Conservation (phyloP, 1,284 basidiomycete species). For the Pascua sp. region DNA sequence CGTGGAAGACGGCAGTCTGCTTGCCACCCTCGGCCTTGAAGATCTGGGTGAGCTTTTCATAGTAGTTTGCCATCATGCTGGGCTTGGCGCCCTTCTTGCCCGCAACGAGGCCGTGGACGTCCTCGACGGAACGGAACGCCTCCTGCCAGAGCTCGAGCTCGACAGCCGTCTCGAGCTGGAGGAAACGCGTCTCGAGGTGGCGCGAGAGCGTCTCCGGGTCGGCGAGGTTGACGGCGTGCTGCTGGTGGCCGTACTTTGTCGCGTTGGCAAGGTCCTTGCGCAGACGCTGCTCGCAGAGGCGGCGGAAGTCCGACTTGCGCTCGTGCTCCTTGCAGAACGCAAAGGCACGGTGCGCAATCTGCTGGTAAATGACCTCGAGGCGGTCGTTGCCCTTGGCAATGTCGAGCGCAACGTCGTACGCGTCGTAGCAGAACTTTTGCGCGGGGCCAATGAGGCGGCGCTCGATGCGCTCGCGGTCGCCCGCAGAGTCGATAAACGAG, state of each 20-base stretch:
- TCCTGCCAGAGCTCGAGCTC: slow-evolving; percentile 99
- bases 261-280: slow-evolving; percentile 93
- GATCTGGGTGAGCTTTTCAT: slow-evolving; percentile 95
- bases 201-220: slow-evolving; percentile 95
- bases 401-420: slow-evolving; percentile 93
- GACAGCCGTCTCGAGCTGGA: slow-evolving; percentile 95
- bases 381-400: slow-evolving; percentile 96
- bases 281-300: slow-evolving; percentile 86
- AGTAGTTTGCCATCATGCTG: slow-evolving; percentile 98
- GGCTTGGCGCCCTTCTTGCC: slow-evolving; percentile 83
- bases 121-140: slow-evolving; percentile 96
- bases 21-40: slow-evolving; percentile 59
- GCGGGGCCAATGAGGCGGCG: slow-evolving; percentile 93
- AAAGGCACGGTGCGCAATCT: slow-evolving; percentile 94
- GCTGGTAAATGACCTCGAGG: slow-evolving; percentile 92
- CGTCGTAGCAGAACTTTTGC: slow-evolving; percentile 98
- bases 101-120: slow-evolving; percentile 88
- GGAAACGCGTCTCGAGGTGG: slow-evolving; percentile 96
- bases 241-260: slow-evolving; percentile 91
- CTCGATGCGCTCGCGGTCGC: slow-evolving; percentile 89
- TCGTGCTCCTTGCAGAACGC: slow-evolving; percentile 91
- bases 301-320: slow-evolving; percentile 95
- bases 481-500: slow-evolving; percentile 56
- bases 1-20: slow-evolving; percentile 91
- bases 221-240: slow-evolving; percentile 94